Conservation (phyloP, 352 stramenopile species). For the Globisporangium acanthophoron region DNA sequence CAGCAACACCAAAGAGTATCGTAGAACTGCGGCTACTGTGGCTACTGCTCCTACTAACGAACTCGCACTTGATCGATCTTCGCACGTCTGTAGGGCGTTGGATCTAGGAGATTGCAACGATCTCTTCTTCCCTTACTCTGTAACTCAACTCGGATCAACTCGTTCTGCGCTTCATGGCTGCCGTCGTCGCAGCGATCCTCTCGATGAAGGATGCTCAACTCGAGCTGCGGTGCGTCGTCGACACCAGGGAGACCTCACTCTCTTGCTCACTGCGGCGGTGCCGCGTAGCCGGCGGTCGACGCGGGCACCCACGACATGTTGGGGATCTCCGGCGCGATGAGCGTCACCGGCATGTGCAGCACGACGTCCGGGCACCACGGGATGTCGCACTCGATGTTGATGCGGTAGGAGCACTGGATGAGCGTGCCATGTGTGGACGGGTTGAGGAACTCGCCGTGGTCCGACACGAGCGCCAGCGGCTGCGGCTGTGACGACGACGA, state of each 20-base stretch:
- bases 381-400: slow-evolving; percentile 66
- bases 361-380: slow-evolving; percentile 55
- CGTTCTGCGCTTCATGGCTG: slow-evolving; percentile 2
- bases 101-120: too few species aligned
- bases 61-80: too few species aligned
- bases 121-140: too few species aligned
- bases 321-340: slow-evolving; percentile 36
- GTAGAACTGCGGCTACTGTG: too few species aligned
- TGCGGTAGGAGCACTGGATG: slow-evolving; percentile 47
- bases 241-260: neutral
- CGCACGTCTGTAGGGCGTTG: too few species aligned
- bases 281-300: slow-evolving; percentile 13
- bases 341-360: slow-evolving; percentile 48
- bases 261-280: neutral
- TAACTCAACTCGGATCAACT: too few species aligned
- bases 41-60: too few species aligned
- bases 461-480: slow-evolving; percentile 32
- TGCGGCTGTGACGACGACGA: slow-evolving; percentile 41
- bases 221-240: neutral
- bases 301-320: slow-evolving; percentile 20
- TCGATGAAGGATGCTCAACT: neutral
- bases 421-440: slow-evolving; percentile 43
- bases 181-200: neutral
- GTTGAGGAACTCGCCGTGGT: slow-evolving; percentile 25
- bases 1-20: too few species aligned